Percentiles rank a stretch among this genome's conserved stretches.
phyloP scores from a whole-genome alignment of 495 filamentous ascomycete species.

The Aspergillus olivimuriae region DNA sequence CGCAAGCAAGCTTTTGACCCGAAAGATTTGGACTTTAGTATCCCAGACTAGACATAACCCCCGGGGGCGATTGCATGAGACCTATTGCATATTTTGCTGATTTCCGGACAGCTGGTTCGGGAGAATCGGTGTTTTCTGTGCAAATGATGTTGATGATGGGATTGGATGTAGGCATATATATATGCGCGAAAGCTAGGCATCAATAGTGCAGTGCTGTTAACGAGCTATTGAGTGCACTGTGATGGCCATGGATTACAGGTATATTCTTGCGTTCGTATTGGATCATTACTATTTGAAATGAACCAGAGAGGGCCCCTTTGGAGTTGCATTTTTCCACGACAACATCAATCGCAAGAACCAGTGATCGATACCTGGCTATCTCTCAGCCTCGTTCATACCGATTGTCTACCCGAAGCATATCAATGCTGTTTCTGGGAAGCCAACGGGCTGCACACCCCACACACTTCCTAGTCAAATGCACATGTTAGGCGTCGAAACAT shows the following conservation, averaged over 20 bases:
- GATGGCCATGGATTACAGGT: conserved; percentile 68
- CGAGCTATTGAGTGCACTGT: conserved; percentile 58
- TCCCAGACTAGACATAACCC: conserved; percentile 50
- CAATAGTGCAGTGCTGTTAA: conserved; percentile 42
- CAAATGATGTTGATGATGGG: conserved; percentile 54
- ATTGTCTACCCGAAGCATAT: conserved; percentile 54
- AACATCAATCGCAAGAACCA: conserved; percentile 48
- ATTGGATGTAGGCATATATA: conserved; percentile 57
- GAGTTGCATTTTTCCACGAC: conserved; percentile 62
- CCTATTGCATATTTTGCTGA: conserved; percentile 49
- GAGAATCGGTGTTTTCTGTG: conserved; percentile 41
- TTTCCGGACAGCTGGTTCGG: conserved; percentile 38
- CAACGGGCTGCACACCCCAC: conserved; percentile 66
- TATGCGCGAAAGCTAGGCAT: conserved; percentile 47
- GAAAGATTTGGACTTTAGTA: conserved; percentile 53
- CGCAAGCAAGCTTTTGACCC: conserved; percentile 57
- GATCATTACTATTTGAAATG: conserved; percentile 59
- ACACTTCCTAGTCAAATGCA: conserved; percentile 64
- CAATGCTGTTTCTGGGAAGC: conserved; percentile 60
- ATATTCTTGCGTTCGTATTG: conserved; percentile 69
- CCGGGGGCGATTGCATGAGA: conserved; percentile 55
- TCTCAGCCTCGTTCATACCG: conserved; percentile 59
- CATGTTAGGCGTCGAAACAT: conserved; percentile 59
- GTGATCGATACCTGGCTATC: conserved; percentile 52
- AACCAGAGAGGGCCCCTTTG: conserved; percentile 56